Percentiles rank a stretch among this genome's conserved stretches.
These are phyloP conservation scores for Cordyceps javanica DNA, from an alignment of 2,329 filamentous ascomycete genomes.

Conservation along the genomic window DNA sequence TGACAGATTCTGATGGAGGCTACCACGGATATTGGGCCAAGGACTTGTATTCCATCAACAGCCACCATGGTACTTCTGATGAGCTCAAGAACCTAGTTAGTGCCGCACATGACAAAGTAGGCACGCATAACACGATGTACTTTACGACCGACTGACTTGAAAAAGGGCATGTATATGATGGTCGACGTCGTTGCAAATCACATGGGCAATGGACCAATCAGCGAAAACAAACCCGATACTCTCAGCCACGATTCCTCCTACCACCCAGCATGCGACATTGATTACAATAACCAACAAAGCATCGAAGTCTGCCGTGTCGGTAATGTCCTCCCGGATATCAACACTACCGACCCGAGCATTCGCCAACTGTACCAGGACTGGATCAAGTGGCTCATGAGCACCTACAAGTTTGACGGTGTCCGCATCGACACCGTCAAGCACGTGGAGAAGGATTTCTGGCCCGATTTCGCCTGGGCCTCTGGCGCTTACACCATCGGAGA, in stretches of 20 bases:
- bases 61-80: constrained; percentile 50
- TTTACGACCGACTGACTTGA: neutral
- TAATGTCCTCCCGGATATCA: constrained; percentile 52
- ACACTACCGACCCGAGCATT: constrained; percentile 46
- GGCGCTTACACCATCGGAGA: constrained; percentile 58
- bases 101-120: constrained; percentile 52
- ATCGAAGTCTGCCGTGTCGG: constrained; percentile 48
- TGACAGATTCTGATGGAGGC: constrained; percentile 30
- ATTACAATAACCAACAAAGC: constrained; percentile 46
- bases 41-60: constrained; percentile 47
- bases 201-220: constrained; percentile 47
- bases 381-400: constrained; percentile 50
- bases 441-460: constrained; percentile 53
- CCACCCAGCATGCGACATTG: constrained; percentile 52
- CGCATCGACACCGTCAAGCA: constrained; percentile 59
- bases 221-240: constrained; percentile 33
- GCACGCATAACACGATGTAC: neutral
- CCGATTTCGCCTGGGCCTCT: constrained; percentile 44
- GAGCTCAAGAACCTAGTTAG: constrained; percentile 52
- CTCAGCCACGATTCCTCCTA: constrained; percentile 51
- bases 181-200: constrained; percentile 56
- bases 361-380: constrained; percentile 49
- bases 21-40: constrained; percentile 53
- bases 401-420: constrained; percentile 57
- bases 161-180: constrained; percentile 47